Evolutionary conservation across 305 asterid genomes (phyloP).

Genomic region (Andrographis paniculata): DNA sequence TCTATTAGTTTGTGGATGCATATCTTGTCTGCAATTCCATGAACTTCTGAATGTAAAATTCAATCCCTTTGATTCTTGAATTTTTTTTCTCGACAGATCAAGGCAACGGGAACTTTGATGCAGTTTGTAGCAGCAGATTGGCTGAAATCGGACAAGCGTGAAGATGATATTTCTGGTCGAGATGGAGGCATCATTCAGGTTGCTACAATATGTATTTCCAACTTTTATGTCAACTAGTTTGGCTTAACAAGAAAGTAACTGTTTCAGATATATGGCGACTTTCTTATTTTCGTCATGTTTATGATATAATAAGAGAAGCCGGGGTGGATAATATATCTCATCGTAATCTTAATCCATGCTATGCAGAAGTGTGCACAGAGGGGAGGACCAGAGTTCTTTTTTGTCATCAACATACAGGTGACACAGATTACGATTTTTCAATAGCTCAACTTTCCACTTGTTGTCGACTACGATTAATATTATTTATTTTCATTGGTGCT

Average conservation of each 20-base stretch:
- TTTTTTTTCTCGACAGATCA: slow-evolving; percentile 36
- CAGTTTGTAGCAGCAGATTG: slow-evolving; percentile 86
- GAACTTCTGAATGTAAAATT: not conserved
- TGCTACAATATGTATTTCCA: not conserved
- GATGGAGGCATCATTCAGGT: slow-evolving; percentile 80
- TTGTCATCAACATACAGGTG: slow-evolving; percentile 79
- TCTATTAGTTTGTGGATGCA: slow-evolving; percentile 3
- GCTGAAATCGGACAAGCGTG: slow-evolving; percentile 65
- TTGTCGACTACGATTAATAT: not conserved
- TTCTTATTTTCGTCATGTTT: no score
- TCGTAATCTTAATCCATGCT: slow-evolving; percentile 14
- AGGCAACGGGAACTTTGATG: slow-evolving; percentile 65
- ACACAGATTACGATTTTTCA: not conserved
- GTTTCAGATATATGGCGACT: no score
- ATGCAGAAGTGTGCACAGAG: slow-evolving; percentile 57
- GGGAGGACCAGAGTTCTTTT: slow-evolving; percentile 70
- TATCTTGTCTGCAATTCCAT: not conserved
- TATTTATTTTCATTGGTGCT: slow-evolving; percentile 4
- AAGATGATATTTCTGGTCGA: slow-evolving; percentile 70
- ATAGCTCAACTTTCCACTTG: not conserved
- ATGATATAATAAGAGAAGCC: not conserved
- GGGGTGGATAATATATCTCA: slow-evolving; percentile 6
- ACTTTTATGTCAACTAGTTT: no score
- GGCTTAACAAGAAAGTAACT: no score
- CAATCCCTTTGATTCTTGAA: slow-evolving; percentile 7